phyloP scores from a whole-genome alignment of 805 yeast species.

The Yarrowia porcina region DNA sequence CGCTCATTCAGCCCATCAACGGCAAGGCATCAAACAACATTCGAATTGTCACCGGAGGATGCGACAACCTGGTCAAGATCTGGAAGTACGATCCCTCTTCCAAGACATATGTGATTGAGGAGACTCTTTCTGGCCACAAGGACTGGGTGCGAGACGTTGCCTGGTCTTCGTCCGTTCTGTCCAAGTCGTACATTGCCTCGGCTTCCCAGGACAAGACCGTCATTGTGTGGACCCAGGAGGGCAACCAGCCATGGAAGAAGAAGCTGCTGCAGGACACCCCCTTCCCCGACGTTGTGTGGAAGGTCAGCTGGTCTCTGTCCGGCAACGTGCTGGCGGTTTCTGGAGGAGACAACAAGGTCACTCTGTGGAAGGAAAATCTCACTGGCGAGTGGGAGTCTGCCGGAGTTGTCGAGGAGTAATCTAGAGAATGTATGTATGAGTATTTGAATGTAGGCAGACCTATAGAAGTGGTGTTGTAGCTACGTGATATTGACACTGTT shows the following conservation, averaged over 20 bases:
- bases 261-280: slow-evolving; percentile 68
- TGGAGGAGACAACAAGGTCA: slow-evolving; percentile 94
- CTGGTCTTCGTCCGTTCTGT: slow-evolving; percentile 91
- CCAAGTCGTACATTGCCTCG: slow-evolving; percentile 86
- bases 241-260: slow-evolving; percentile 70
- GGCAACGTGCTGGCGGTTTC: slow-evolving; percentile 94
- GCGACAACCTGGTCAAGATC: slow-evolving; percentile 87
- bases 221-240: slow-evolving; percentile 88
- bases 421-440: slow-evolving; percentile 12
- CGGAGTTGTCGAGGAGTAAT: slow-evolving; percentile 81
- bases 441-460: too few relatives aligned
- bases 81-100: slow-evolving; percentile 67
- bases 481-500: too few relatives aligned
- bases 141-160: slow-evolving; percentile 99
- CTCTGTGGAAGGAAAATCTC: slow-evolving; percentile 93
- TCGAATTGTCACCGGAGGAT: slow-evolving; percentile 90
- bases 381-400: slow-evolving; percentile 95
- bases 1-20: slow-evolving; percentile 33
- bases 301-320: slow-evolving; percentile 94
- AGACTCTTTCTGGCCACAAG: slow-evolving; percentile 78
- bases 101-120: slow-evolving; percentile 66
- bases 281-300: slow-evolving; percentile 97
- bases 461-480: too few relatives aligned
- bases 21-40: slow-evolving; percentile 32
- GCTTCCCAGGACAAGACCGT: slow-evolving; percentile 97